Percentiles rank a stretch among this genome's conserved stretches.
These are phyloP conservation scores for Tephrocybe sp. DNA, from an alignment of 768 basidiomycete genomes.

Conservation along the genomic window DNA sequence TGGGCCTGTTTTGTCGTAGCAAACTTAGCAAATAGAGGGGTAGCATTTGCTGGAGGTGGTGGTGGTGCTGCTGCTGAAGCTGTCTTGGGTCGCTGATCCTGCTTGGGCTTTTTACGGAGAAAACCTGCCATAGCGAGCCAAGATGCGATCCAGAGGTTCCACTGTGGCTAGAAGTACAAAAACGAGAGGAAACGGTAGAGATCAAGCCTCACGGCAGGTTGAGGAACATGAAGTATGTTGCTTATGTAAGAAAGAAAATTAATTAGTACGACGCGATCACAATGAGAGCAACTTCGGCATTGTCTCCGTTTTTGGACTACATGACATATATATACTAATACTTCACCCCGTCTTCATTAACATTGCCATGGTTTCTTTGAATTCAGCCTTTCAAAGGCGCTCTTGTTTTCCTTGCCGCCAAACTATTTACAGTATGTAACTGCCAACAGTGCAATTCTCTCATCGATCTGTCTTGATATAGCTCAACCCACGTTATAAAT, in stretches of 20 bases:
- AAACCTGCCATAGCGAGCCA: conserved; percentile 49
- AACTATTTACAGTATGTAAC: too few relatives aligned
- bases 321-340: too few relatives aligned
- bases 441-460: too few relatives aligned
- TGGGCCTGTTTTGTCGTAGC: conserved; percentile 24
- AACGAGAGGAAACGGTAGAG: not conserved
- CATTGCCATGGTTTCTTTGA: too few relatives aligned
- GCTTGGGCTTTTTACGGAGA: conserved; percentile 51
- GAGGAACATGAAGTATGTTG: not conserved
- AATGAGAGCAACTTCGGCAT: too few relatives aligned
- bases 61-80: conserved; percentile 12
- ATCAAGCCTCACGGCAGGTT: not conserved
- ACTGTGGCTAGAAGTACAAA: conserved; percentile 8
- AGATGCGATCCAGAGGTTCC: conserved; percentile 4
- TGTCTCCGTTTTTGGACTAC: too few relatives aligned
- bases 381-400: too few relatives aligned
- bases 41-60: conserved; percentile 20
- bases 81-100: conserved; percentile 23
- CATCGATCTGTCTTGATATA: too few relatives aligned
- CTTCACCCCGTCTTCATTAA: too few relatives aligned
- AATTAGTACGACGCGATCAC: too few relatives aligned
- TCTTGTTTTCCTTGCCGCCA: too few relatives aligned
- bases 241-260: not conserved
- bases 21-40: conserved; percentile 45
- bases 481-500: too few relatives aligned